Percentiles rank a stretch among this genome's conserved stretches.
Evolutionary conservation across 257 asterid species (phyloP).

Genomic region (Penstemon newberryi): DNA sequence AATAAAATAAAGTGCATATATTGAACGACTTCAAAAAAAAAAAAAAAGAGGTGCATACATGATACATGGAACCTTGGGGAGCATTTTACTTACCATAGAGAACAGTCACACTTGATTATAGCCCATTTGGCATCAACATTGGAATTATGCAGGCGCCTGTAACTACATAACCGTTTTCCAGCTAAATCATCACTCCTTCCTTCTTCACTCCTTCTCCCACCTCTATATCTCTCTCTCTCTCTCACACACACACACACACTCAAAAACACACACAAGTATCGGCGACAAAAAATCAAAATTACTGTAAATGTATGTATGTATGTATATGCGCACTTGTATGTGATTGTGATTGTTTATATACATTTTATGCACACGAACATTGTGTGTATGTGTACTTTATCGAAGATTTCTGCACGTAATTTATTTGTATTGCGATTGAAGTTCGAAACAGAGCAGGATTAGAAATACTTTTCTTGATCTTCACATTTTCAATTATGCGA

Average conservation of each 20-base stretch:
- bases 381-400: not conserved
- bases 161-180: conserved; percentile 46
- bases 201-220: conserved; percentile 20
- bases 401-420: conserved; percentile 17
- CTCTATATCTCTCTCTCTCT: conserved; percentile 20
- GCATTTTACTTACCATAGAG: no score
- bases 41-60: no score
- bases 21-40: no score
- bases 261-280: no score
- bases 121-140: not conserved
- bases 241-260: no score
- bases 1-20: no score
- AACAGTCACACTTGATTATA: not conserved
- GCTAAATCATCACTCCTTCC: conserved; percentile 17
- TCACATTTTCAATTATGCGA: conserved; percentile 43
- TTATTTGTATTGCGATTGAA: conserved; percentile 36
- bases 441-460: conserved; percentile 35
- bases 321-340: not conserved
- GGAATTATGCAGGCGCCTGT: conserved; percentile 25
- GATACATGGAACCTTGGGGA: no score
- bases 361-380: not conserved
- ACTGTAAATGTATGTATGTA: not conserved
- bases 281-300: no score
- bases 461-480: conserved; percentile 47
- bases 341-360: not conserved